Conservation (phyloP, 2,329 filamentous ascomycete species). For the Sclerotinia spermophila region DNA sequence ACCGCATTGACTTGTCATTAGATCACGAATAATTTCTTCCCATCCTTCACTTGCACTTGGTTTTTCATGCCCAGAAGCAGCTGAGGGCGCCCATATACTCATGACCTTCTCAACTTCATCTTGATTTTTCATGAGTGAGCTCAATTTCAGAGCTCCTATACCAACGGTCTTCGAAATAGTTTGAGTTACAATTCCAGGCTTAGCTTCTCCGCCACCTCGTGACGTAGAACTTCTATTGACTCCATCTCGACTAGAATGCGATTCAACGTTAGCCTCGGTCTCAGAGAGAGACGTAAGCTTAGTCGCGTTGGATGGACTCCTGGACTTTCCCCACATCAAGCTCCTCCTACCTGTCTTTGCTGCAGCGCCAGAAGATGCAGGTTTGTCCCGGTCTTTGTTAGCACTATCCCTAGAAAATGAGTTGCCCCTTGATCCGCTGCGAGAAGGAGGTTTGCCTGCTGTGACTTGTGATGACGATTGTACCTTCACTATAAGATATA, state of each 20-base stretch:
- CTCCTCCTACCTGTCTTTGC: slow-evolving; percentile 57
- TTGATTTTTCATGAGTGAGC: slow-evolving; percentile 66
- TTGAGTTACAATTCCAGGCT: slow-evolving; percentile 40
- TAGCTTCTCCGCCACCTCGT: slow-evolving; percentile 38
- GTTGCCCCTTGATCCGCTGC: slow-evolving; percentile 20
- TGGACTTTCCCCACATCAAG: slow-evolving; percentile 65
- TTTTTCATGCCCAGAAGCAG: slow-evolving; percentile 52
- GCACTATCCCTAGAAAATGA: slow-evolving; percentile 30
- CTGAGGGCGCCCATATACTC: slow-evolving; percentile 68
- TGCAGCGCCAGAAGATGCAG: slow-evolving; percentile 45
- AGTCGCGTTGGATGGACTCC: slow-evolving; percentile 40
- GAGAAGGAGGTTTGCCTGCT: slow-evolving; percentile 31
- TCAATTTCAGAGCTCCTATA: slow-evolving; percentile 73
- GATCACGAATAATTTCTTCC: slow-evolving; percentile 67
- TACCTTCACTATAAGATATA: slow-evolving; percentile 83
- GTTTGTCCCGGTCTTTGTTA: slow-evolving; percentile 36
- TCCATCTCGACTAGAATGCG: slow-evolving; percentile 26
- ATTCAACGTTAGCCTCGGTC: slow-evolving; percentile 15
- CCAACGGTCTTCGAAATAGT: slow-evolving; percentile 67
- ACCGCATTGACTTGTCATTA: slow-evolving; percentile 71
- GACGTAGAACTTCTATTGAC: slow-evolving; percentile 54
- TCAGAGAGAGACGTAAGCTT: slow-evolving; percentile 51
- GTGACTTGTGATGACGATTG: slow-evolving; percentile 33
- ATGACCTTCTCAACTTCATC: slow-evolving; percentile 73
- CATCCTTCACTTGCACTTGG: slow-evolving; percentile 62